A percentile compares a stretch with the other conserved stretches of the same genome.
Evolutionary conservation across 345 rosid genomes (phyloP).

Genomic region (Hypericum perforatum): DNA sequence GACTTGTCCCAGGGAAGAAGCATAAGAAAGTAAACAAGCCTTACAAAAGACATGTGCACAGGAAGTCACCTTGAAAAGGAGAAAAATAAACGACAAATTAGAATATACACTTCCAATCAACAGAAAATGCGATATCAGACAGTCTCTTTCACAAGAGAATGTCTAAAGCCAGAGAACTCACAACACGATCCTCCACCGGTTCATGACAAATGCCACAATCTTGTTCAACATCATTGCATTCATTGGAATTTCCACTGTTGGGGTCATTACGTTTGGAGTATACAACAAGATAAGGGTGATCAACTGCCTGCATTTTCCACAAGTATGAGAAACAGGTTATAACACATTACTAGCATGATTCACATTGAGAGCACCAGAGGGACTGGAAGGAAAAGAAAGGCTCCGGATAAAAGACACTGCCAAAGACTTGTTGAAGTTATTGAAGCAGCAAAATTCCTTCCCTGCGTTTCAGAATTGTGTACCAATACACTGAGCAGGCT

Average conservation of each 20-base stretch:
- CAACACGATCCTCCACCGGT: conserved; percentile 68
- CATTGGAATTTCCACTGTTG: conserved; percentile 23
- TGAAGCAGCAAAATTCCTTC: too few species aligned
- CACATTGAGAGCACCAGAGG: too few species aligned
- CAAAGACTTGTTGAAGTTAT: too few species aligned
- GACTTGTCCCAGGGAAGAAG: conserved; percentile 53
- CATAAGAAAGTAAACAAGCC: conserved; percentile 67
- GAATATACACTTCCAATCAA: conserved; percentile 1
- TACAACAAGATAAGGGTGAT: conserved; percentile 93
- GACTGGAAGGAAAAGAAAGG: too few species aligned
- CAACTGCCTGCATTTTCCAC: conserved; percentile 69
- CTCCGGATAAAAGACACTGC: too few species aligned
- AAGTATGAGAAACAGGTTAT: conserved; percentile 11
- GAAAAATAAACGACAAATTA: not conserved
- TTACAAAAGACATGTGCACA: conserved; percentile 85
- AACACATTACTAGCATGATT: not conserved
- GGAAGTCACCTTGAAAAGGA: conserved; percentile 47
- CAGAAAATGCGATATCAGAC: not conserved
- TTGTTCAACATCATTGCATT: conserved; percentile 35
- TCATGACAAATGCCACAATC: conserved; percentile 77
- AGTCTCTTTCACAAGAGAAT: not conserved
- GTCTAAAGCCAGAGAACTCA: conserved; percentile 24
- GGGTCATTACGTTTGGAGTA: conserved; percentile 45
- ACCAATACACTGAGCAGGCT: too few species aligned
- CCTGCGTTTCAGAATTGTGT: too few species aligned